These are phyloP conservation scores for Aspergillus uvarum DNA, from an alignment of 2,329 filamentous ascomycete species.

Conservation along the genomic window DNA sequence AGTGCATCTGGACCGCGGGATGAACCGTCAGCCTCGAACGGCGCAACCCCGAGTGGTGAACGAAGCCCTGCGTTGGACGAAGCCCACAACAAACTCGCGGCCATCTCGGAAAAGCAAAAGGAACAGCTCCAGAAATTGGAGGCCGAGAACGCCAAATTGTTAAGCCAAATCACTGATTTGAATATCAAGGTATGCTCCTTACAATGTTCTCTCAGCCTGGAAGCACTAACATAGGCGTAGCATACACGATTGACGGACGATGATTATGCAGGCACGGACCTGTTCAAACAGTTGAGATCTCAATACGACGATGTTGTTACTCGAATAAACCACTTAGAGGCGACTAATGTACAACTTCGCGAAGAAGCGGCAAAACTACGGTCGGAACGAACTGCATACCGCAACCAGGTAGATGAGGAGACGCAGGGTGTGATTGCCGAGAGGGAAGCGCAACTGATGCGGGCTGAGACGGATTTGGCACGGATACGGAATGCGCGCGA, in stretches of 20 bases:
- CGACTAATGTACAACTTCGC: conserved; percentile 77
- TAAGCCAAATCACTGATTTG: conserved; percentile 76
- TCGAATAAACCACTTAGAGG: conserved; percentile 86
- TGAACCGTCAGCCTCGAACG: conserved; percentile 55
- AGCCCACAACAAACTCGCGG: conserved; percentile 74
- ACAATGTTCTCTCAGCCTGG: not conserved
- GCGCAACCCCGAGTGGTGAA: conserved; percentile 52
- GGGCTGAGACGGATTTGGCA: conserved; percentile 79
- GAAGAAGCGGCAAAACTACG: conserved; percentile 84
- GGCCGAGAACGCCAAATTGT: conserved; percentile 69
- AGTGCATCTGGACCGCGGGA: conserved; percentile 52
- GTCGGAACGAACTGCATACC: conserved; percentile 79
- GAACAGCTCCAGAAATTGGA: conserved; percentile 80
- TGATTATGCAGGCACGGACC: conserved; percentile 86
- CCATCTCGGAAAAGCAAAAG: conserved; percentile 77
- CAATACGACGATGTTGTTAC: conserved; percentile 93
- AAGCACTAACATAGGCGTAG: conserved; percentile 30
- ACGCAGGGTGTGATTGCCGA: conserved; percentile 70
- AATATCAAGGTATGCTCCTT: conserved; percentile 53
- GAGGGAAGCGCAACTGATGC: conserved; percentile 76
- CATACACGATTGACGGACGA: conserved; percentile 79
- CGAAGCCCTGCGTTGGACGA: conserved; percentile 69
- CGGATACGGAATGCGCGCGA: conserved; percentile 82
- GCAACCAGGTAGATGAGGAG: conserved; percentile 78
- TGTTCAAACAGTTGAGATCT: conserved; percentile 87